Percentiles rank a stretch among this genome's conserved stretches.
phyloP scores from a whole-genome alignment of 2,329 filamentous ascomycete genomes.

The Colletotrichum musicola region DNA sequence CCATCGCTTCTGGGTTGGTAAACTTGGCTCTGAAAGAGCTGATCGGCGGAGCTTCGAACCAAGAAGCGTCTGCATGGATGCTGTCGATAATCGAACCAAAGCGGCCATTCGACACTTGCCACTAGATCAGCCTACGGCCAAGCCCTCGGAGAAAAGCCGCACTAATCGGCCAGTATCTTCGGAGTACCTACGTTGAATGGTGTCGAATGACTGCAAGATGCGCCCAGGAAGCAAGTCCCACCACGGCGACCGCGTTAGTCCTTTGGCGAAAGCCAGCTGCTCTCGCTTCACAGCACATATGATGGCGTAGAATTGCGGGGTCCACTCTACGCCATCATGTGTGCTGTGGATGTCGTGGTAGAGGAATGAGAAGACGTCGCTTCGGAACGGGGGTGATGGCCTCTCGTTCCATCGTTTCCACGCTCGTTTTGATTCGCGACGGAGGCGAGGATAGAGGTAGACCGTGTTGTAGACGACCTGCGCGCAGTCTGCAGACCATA shows the following conservation, averaged over 20 bases:
- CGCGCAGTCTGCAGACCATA: not conserved
- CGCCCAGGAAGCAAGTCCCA: not conserved
- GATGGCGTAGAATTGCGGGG: not conserved
- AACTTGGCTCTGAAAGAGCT: not conserved
- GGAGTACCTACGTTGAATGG: not conserved
- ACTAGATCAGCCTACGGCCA: not conserved
- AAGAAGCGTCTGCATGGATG: conserved; percentile 1
- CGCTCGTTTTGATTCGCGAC: not conserved
- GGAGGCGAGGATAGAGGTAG: not conserved
- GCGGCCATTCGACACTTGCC: not conserved
- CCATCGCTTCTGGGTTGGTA: no score
- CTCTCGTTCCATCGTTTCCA: not conserved
- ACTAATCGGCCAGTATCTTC: not conserved
- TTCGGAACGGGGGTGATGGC: not conserved
- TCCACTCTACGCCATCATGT: no score
- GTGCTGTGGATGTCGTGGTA: not conserved
- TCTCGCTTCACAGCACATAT: not conserved
- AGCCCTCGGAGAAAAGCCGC: no score
- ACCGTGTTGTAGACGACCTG: not conserved
- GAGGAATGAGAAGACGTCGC: not conserved
- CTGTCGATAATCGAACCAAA: no score
- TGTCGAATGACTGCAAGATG: not conserved
- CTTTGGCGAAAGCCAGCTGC: not conserved
- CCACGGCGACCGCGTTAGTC: not conserved
- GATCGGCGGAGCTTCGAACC: not conserved